Evolutionary conservation across 805 yeast species (phyloP), one percentile per base, ranked within the genome.

Genomic region (Kazachstania africana): DNA sequence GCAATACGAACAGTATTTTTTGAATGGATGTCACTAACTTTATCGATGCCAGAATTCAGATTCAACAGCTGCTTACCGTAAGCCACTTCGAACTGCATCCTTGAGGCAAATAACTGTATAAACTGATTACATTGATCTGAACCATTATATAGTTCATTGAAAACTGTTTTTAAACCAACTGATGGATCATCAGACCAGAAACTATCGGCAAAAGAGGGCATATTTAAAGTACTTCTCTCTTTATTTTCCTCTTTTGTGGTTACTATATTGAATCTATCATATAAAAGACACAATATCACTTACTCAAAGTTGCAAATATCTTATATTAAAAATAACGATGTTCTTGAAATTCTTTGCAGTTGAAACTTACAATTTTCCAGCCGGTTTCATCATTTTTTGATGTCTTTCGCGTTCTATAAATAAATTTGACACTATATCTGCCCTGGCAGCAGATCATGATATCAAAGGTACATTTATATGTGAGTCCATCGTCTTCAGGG

Each of bases 161-260:
- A 76, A 6, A 76, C 57, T 3, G 59, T 55, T 31, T 64, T 59
- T 28, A 69, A 54, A 23, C 81, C 75, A n/a, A 66, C 57, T 10
- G 63, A 57, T 46, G 75, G 73, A 47, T 78, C 87, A 18, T 62
- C 62, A 6, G 84, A 65, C 93, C 93, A 80, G 57, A 80, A 80
- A 43, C 75, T 71, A 43, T 78, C 83, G 4, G 82, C 73, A 57
- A 80, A 78, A 14, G 82, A 70, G 6, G 71, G 50, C 59, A 53
- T 52, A 8, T 10, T 22, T 4, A 12, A 8, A 29, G 14, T 18
- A 8, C 22, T 8, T 8, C 8, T 10, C 22, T 19, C 8, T 19
- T 19, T 19, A 10, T 8, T 8, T 19, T 19, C 9, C 22, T 19
- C 10, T 19, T 10, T 19, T n/a, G n/a, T n/a, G n/a, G n/a, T n/a